Base-by-base conservation (phyloP, 176 grass and related monocot species). In the Saccharum spontaneum region DNA sequence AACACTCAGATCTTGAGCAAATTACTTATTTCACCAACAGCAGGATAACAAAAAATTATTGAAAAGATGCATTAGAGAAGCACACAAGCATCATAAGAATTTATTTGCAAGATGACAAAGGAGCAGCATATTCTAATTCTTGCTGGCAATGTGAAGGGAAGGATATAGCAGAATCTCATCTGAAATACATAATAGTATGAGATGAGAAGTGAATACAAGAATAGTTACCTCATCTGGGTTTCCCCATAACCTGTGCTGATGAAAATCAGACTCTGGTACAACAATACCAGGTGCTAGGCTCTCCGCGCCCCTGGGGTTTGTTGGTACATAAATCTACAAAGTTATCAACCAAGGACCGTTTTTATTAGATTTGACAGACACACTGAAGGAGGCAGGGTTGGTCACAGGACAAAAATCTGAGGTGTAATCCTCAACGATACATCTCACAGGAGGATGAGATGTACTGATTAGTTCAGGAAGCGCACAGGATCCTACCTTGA, bases 231-330 rank as follows among this genome's bases (percentile, higher is more conserved):
- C 89, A 44, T 77, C 86, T 26, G 94, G 91, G 71, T 89, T 82
- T 55, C 94, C 94, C 89, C 89, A 96, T 85, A 93, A 84, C 36
- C 88, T 89, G 69, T 43, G 94, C 3, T 73, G 80, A 79, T 93
- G 63, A 55, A 93, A 93, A 87, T 96, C 89, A 50, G 94, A 96
- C 74, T 96, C 89, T 48, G 91, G 57, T 71, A 62, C 81, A 34
- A 96, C 77, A 33, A 96, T 87, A 71, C 94, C 94, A 70, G 91
- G 84, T 55, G 91, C 80, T 73, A 96, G 88, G 64, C 78, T 91
- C 83, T 93, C 94, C 1, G 86, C 84, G 13, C 91, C 94, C 86
- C 82, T 92, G 72, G 91, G 90, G 69, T 93, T 96, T 89, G 86
- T 93, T 52, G 90, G 89, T 39, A 87, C 89, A 81, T 87, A 91